Conservation (phyloP, 2,329 filamentous ascomycete species). For the Monosporascus ibericus region DNA sequence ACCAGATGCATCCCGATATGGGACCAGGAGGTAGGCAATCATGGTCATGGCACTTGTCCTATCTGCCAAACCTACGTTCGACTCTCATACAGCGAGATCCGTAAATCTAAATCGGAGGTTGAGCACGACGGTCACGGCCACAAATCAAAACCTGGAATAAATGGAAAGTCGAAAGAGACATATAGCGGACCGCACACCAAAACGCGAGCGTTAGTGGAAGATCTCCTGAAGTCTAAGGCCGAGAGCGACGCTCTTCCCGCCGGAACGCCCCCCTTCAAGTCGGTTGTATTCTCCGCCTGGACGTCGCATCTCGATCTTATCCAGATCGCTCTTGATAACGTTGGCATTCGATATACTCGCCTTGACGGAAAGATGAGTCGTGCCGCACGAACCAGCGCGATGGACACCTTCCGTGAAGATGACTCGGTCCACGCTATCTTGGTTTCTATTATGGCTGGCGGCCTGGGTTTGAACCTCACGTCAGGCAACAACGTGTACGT, state of each 20-base stretch:
- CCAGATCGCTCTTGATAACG: conserved; percentile 66
- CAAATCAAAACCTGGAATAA: conserved; percentile 26
- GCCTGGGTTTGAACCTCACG: conserved; percentile 86
- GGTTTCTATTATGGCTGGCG: conserved; percentile 87
- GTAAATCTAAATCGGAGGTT: conserved; percentile 50
- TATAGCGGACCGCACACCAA: conserved; percentile 85
- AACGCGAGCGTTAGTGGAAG: conserved; percentile 73
- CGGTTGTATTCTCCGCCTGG: conserved; percentile 95
- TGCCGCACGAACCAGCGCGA: conserved; percentile 63
- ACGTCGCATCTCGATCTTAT: conserved; percentile 92
- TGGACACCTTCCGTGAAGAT: conserved; percentile 73
- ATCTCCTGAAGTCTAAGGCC: conserved; percentile 59
- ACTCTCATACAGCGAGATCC: conserved; percentile 62
- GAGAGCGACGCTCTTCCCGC: conserved; percentile 55
- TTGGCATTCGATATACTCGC: conserved; percentile 65
- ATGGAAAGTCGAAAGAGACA: conserved; percentile 38
- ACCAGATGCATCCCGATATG: conserved; percentile 61
- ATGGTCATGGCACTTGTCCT: conserved; percentile 52
- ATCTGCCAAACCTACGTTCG: conserved; percentile 61
- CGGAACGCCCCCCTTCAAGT: conserved; percentile 71
- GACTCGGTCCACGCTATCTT: conserved; percentile 70
- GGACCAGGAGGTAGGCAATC: conserved; percentile 46
- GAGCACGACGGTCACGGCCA: conserved; percentile 50
- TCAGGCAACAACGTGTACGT: conserved; percentile 83
- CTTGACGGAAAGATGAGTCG: conserved; percentile 88